A percentile compares a stretch with the other conserved stretches of the same genome.
Evolutionary conservation across 208 protist species (phyloP).

Genomic region (Acanthamoeba royreba): DNA sequence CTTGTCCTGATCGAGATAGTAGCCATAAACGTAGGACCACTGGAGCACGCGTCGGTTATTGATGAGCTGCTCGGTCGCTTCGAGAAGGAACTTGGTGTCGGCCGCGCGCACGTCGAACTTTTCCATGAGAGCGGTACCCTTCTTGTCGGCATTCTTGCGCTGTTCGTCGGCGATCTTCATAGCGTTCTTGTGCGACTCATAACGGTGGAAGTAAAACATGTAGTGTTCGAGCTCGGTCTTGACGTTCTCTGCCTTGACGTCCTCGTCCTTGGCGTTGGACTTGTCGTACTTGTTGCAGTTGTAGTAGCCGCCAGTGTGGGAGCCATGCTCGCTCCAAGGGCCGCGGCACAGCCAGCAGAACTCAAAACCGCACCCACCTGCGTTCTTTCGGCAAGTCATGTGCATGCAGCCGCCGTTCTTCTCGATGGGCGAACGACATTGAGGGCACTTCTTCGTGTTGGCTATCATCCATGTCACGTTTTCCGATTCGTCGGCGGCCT

Average conservation of each 20-base stretch:
- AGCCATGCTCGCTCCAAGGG: constrained; percentile 69
- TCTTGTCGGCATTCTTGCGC: constrained; percentile 54
- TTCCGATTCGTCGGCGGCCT: constrained; percentile 70
- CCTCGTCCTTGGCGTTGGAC: constrained; percentile 62
- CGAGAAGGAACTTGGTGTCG: constrained; percentile 72
- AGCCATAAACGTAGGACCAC: constrained; percentile 74
- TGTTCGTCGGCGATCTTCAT: constrained; percentile 72
- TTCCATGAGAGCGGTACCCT: constrained; percentile 56
- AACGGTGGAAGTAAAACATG: constrained; percentile 53
- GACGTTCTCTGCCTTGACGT: constrained; percentile 61
- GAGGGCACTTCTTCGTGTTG: constrained; percentile 83
- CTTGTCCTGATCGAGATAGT: constrained; percentile 63
- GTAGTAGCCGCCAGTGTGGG: constrained; percentile 73
- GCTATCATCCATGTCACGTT: constrained; percentile 75
- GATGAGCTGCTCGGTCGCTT: constrained; percentile 66
- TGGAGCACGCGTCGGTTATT: constrained; percentile 64
- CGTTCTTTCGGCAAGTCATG: constrained; percentile 83
- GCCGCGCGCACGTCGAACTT: constrained; percentile 65
- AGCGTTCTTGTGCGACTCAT: constrained; percentile 48
- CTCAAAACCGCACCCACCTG: constrained; percentile 67
- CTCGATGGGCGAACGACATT: constrained; percentile 82
- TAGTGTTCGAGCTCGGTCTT: constrained; percentile 47
- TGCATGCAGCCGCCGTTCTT: constrained; percentile 92
- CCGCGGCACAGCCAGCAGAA: constrained; percentile 70
- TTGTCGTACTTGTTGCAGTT: constrained; percentile 75